phyloP scores from a whole-genome alignment of 768 basidiomycete species.

The Psilocybe cubensis region DNA sequence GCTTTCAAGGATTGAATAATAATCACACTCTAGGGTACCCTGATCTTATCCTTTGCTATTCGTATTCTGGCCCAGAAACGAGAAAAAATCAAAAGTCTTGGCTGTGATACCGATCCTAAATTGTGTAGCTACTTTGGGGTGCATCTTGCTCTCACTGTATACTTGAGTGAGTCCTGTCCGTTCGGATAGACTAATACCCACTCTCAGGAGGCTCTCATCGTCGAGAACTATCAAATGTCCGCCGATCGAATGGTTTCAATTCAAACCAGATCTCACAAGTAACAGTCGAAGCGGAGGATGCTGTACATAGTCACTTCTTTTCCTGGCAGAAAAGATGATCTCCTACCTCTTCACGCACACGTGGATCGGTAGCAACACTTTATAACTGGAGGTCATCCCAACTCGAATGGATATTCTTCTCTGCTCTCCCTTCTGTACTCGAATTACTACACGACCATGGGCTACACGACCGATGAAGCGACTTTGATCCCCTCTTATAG shows the following conservation, averaged over 20 bases:
- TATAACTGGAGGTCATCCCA: constrained; percentile 12
- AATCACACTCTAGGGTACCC: too few species aligned
- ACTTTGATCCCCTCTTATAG: constrained; percentile 10
- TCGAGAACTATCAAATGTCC: background rate
- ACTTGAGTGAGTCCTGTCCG: background rate
- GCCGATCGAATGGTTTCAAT: constrained; percentile 2
- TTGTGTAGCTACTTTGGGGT: background rate
- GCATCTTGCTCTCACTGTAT: background rate
- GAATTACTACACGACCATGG: constrained; percentile 2
- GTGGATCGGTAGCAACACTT: constrained; percentile 12
- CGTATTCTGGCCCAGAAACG: too few species aligned
- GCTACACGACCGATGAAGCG: constrained; percentile 10
- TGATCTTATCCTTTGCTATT: too few species aligned
- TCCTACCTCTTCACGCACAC: background rate
- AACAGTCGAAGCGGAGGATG: background rate
- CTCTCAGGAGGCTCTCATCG: constrained; percentile 5
- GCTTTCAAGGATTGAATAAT: too few species aligned
- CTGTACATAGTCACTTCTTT: background rate
- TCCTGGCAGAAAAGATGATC: background rate
- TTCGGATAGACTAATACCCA: background rate
- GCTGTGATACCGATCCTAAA: too few species aligned
- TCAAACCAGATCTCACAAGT: background rate
- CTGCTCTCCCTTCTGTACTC: background rate
- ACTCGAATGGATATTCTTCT: background rate
- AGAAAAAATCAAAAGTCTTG: too few species aligned